Conservation (phyloP, 2,329 filamentous ascomycete genomes). For the Hypoxylon sp. region DNA sequence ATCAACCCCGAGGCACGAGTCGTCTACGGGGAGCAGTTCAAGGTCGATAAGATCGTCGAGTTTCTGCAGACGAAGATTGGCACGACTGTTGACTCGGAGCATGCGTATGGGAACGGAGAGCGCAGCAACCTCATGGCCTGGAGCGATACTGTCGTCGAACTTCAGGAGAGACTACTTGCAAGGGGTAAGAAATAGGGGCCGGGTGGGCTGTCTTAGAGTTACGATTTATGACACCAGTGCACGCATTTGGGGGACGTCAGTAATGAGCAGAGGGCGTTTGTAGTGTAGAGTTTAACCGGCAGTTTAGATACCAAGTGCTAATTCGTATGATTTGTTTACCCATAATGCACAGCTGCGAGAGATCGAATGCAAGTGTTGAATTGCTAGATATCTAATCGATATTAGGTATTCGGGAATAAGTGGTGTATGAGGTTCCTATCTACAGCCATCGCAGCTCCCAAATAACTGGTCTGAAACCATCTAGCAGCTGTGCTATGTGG, state of each 20-base stretch:
- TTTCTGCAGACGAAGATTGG: constrained; percentile 71
- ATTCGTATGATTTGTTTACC: background rate
- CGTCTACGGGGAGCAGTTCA: constrained; percentile 83
- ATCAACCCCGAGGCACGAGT: constrained; percentile 69
- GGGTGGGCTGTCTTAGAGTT: background rate
- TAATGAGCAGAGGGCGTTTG: constrained; percentile 25
- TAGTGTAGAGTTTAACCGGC: constrained; percentile 12
- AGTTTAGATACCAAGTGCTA: constrained; percentile 16
- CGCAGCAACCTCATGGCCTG: constrained; percentile 57
- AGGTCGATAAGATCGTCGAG: constrained; percentile 78
- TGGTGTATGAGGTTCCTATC: no score
- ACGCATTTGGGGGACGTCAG: constrained; percentile 3
- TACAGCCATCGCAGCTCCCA: no score
- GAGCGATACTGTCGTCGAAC: constrained; percentile 67
- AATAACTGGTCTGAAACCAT: no score
- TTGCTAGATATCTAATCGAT: no score
- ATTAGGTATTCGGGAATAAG: no score
- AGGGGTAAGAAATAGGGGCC: constrained; percentile 63
- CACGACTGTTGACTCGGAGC: constrained; percentile 48
- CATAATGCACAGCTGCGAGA: background rate
- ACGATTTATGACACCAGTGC: constrained; percentile 32
- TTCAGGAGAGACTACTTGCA: constrained; percentile 66
- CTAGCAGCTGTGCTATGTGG: no score
- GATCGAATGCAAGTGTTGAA: background rate
- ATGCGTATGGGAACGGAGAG: constrained; percentile 44